phyloP scores from a whole-genome alignment of 2,329 filamentous ascomycete genomes.

The Penicillium paneum region DNA sequence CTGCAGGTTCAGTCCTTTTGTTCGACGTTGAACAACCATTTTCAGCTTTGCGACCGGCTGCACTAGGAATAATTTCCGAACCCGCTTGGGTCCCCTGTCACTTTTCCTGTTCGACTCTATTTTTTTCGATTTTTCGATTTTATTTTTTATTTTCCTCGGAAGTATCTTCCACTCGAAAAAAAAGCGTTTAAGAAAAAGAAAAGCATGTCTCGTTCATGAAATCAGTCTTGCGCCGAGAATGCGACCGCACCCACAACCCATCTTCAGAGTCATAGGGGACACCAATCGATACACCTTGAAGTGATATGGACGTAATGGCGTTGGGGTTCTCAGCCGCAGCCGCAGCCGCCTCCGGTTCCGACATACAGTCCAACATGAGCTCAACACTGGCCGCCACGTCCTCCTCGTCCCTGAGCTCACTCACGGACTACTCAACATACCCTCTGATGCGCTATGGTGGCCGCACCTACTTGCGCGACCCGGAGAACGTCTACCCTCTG shows the following conservation, averaged over 20 bases:
- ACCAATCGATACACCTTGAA: constrained; percentile 17
- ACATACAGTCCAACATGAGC: constrained; percentile 34
- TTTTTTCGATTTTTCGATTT: neutral
- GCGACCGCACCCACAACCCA: constrained; percentile 21
- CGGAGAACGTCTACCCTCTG: constrained; percentile 71
- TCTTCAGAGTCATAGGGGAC: constrained; percentile 17
- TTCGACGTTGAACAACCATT: constrained; percentile 6
- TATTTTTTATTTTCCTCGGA: constrained; percentile 3
- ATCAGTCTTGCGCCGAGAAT: constrained; percentile 25
- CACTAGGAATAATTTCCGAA: constrained; percentile 22
- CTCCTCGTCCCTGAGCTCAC: constrained; percentile 35
- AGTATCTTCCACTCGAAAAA: neutral
- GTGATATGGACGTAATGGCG: constrained; percentile 33
- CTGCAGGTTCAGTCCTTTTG: constrained; percentile 6
- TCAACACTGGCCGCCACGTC: constrained; percentile 36
- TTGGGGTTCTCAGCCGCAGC: constrained; percentile 26
- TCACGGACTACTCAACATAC: constrained; percentile 43
- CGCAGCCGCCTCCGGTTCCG: constrained; percentile 31
- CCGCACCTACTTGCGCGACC: constrained; percentile 76
- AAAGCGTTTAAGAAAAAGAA: neutral
- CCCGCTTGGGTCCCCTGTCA: constrained; percentile 16
- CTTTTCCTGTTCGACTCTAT: constrained; percentile 7
- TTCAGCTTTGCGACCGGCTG: constrained; percentile 13
- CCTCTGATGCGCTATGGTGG: constrained; percentile 73
- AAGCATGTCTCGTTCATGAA: constrained; percentile 23